These are phyloP conservation scores for Suaeda aralocaspica DNA, from an alignment of 148 eudicot species.

Conservation along the genomic window DNA sequence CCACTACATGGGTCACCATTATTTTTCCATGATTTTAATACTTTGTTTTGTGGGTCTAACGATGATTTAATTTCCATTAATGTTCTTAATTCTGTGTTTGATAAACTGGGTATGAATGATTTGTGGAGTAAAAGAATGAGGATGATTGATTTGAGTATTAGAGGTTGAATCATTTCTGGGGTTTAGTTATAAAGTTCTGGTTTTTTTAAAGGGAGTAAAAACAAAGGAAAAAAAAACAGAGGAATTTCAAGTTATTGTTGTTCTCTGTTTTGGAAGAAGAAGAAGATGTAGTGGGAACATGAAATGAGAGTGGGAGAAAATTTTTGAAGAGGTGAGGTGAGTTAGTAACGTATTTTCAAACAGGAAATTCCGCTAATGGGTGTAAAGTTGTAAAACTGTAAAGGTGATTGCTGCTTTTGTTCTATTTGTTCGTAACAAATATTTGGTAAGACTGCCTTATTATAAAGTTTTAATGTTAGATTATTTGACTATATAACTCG, in stretches of 20 bases:
- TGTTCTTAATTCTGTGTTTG: conserved; percentile 59
- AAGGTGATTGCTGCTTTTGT: too few relatives aligned
- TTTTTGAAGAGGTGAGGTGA: conserved; percentile 4
- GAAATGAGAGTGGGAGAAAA: neutral
- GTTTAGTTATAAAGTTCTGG: neutral
- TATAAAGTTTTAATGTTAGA: too few relatives aligned
- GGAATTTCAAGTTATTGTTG: neutral
- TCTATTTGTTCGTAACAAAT: too few relatives aligned
- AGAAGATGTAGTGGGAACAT: conserved; percentile 31
- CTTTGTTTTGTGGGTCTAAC: conserved; percentile 66
- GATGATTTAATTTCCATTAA: conserved; percentile 67
- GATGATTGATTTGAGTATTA: neutral
- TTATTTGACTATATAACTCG: too few relatives aligned
- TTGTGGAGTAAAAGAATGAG: neutral
- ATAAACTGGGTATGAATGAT: conserved; percentile 18
- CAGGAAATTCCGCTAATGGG: too few relatives aligned
- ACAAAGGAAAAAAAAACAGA: too few relatives aligned
- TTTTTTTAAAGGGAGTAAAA: too few relatives aligned
- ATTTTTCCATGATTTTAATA: conserved; percentile 50
- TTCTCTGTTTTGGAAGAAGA: conserved; percentile 10
- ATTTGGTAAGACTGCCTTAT: too few relatives aligned
- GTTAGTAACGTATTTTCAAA: conserved; percentile 26
- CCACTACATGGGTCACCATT: conserved; percentile 70
- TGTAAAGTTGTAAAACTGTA: too few relatives aligned
- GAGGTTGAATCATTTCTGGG: conserved; percentile 10